These are phyloP conservation scores for Articulospora tetracladia DNA, from an alignment of 495 filamentous ascomycete species.

Conservation along the genomic window DNA sequence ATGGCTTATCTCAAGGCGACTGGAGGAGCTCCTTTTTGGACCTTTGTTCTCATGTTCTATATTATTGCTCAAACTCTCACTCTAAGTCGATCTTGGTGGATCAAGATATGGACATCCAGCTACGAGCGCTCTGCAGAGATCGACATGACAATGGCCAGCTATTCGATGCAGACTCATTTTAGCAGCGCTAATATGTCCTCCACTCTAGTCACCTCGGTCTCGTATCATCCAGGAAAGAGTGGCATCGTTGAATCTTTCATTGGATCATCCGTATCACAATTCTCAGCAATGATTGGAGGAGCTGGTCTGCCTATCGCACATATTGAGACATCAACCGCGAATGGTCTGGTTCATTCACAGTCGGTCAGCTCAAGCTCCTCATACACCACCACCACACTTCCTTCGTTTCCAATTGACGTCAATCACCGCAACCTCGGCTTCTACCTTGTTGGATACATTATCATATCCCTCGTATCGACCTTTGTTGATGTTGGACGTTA, in stretches of 20 bases:
- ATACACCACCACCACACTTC: neutral
- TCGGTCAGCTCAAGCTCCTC: neutral
- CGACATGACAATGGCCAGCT: constrained; percentile 10
- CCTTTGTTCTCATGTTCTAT: constrained; percentile 13
- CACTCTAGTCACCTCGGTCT: neutral
- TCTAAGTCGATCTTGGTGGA: constrained; percentile 18
- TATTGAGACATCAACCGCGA: neutral
- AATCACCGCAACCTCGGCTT: constrained; percentile 36
- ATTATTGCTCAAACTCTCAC: constrained; percentile 12
- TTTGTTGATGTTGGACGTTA: constrained; percentile 7
- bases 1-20: constrained; percentile 45
- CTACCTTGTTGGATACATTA: constrained; percentile 66
- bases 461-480: constrained; percentile 44
- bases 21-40: constrained; percentile 38
- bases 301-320: neutral
- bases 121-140: constrained; percentile 23
- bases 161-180: constrained; percentile 4
- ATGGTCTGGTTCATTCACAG: neutral
- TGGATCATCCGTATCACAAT: neutral
- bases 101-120: constrained; percentile 27
- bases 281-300: neutral
- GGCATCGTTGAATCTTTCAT: neutral
- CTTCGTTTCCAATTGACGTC: constrained; percentile 3
- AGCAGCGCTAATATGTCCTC: neutral
- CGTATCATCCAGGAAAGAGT: neutral